Base-by-base conservation (phyloP, 2,329 filamentous ascomycete genomes). In the Delphinella strobiligena region DNA sequence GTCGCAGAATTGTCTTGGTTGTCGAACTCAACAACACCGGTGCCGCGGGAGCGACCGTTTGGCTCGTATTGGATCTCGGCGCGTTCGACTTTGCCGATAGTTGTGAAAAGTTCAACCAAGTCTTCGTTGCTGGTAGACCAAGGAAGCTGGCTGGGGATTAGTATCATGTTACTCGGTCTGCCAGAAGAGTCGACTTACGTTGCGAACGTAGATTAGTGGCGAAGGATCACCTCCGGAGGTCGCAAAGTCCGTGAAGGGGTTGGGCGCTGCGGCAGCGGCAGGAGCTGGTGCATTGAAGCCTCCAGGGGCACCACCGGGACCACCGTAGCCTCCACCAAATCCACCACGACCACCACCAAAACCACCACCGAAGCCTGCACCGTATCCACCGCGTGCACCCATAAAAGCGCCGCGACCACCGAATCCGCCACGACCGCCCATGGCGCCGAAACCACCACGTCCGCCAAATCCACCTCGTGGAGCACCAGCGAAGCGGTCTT, bases 81-180 rank as follows among this genome's bases (percentile, higher is more conserved):
- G 54, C 91, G 87, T 54, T 95, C 87, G 44, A 98, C 91, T 61
- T 94, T 94, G 48, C 91, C 91, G 55, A 98, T 98, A 9, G 91
- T 98, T 14, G 83, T 88, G 69, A 98, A 98, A 15, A 98, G 74
- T 60, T 98, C 91, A 42, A 96, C 78, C 18, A 98, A 70, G 61
- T 98, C 91, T 47, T 98, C 91, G 57, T 98, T 96, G 68, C 88
- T 95, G 12, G 91, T 98, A 19, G 91, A 96, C 91, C 91, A 98
- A 10, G 91, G 91, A 47, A 98, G 76, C 88, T 94, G 52, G 31
- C 15, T 31, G 2, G 8, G 36, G 44, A 62, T 47, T 63, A 53
- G 31, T 34, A 36, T 27, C n/a, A n/a, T n/a, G n/a, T n/a, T n/a
- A n/a, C n/a, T n/a, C n/a, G n/a, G n/a, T n/a, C n/a, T n/a, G n/a